Evolutionary conservation across 225 moss, liverwort and hornwort genomes (phyloP).

Genomic region (Ulota crispa): DNA sequence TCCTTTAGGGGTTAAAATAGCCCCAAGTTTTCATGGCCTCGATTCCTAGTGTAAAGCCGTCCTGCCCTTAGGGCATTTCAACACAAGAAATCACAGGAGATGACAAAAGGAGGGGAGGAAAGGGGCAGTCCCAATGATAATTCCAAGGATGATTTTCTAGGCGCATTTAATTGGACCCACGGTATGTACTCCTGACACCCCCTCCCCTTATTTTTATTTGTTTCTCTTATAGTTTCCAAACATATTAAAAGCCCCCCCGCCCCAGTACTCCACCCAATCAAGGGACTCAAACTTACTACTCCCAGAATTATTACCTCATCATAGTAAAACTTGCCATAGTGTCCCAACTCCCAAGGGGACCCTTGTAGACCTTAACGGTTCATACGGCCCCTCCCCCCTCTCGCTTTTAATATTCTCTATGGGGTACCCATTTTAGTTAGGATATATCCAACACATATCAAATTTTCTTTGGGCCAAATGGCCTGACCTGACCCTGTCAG

Average conservation of each 20-base stretch:
- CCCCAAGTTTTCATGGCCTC: no score
- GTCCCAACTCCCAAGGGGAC: neutral
- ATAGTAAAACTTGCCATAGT: constrained; percentile 35
- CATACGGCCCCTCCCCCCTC: constrained; percentile 33
- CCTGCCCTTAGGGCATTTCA: neutral
- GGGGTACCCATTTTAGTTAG: neutral
- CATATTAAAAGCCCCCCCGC: constrained; percentile 26
- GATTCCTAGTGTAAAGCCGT: no score
- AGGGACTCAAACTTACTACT: constrained; percentile 33
- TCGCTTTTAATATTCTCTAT: constrained; percentile 1
- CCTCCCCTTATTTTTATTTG: no score
- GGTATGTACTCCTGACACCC: constrained; percentile 11
- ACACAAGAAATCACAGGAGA: neutral
- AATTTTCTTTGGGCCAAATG: neutral
- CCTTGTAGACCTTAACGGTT: constrained; percentile 56
- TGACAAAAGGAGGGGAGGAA: neutral
- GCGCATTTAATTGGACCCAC: constrained; percentile 21
- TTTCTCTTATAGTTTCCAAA: constrained; percentile 46
- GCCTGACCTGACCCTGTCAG: neutral
- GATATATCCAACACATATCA: neutral
- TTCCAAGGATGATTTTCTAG: constrained; percentile 23
- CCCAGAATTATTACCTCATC: constrained; percentile 50
- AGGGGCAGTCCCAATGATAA: constrained; percentile 13
- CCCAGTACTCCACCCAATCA: constrained; percentile 35
- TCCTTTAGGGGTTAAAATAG: no score